Evolutionary conservation across 495 filamentous ascomycete species (phyloP), one percentile per base, ranked within the genome.

Genomic region (Hypomontagnella monticulosa): DNA sequence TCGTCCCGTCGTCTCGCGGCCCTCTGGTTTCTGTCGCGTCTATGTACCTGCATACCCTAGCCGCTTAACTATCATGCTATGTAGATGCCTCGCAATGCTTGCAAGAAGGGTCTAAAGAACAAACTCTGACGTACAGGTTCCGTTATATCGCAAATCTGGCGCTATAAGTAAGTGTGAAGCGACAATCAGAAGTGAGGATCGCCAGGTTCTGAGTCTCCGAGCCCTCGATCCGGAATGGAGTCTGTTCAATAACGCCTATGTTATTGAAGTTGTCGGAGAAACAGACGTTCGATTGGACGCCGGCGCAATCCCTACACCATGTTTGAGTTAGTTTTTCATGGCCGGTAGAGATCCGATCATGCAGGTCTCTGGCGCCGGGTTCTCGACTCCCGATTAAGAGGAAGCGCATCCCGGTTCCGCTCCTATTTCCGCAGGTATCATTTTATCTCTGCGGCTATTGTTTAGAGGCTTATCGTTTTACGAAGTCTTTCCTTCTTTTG

Each of bases 361-460:
- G 42, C 41, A 48, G 16, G 4, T n/a, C 27, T 16, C 42, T 38
- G 44, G 27, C 46, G 33, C 57, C 51, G 44, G 52, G 8, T 44
- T 19, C 23, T 44, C 12, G 52, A 51, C 38, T 43, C 52, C 52
- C 34, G 43, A 50, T 61, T 33, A 14, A 51, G 57, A 57, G 52
- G 20, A 50, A 44, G 36, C 18, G 18, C 52, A 9, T 58, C 36
- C 7, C 59, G 40, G 53, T 59, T 63, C 65, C 65, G 65, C 58
- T 58, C 53, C 58, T 47, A 37, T 68, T 68, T 68, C 43, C 59
- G 53, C 48, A 63, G 41, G 65, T 62, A 54, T 53, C 52, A 62
- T 54, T 59, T 51, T 27, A 27, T 54, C 48, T 38, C 48, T 18
- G 14, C 30, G 50, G 51, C 36, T 62, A 27, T 53, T 66, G 43